Percentiles rank a stretch among this genome's conserved stretches.
Conservation (phyloP, 495 filamentous ascomycete species). For the Tuber microsphaerosporum region DNA sequence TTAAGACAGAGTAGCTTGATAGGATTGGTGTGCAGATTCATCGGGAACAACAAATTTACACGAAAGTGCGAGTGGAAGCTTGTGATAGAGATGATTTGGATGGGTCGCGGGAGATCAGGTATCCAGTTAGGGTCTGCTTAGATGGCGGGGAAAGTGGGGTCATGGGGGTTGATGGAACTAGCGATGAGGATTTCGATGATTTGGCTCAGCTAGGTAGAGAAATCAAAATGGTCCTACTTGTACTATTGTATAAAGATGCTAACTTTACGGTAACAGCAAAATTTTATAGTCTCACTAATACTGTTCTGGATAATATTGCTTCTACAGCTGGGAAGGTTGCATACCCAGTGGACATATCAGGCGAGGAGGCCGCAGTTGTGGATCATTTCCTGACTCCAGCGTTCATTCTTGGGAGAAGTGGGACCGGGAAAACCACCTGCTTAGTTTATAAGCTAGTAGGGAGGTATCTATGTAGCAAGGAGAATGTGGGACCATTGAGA, state of each 20-base stretch:
- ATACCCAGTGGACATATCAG: slow-evolving; percentile 44
- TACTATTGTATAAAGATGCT: too few species aligned
- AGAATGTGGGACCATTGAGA: slow-evolving; percentile 16
- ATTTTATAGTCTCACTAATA: slow-evolving; percentile 21
- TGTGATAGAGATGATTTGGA: too few species aligned
- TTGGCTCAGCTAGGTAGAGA: slow-evolving; percentile 1
- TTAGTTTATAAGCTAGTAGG: slow-evolving; percentile 45
- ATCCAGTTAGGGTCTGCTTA: not conserved
- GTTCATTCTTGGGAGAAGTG: too few species aligned
- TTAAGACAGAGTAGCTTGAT: not conserved
- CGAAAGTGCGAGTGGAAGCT: too few species aligned
- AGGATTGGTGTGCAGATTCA: not conserved
- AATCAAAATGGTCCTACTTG: too few species aligned
- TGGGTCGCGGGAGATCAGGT: not conserved
- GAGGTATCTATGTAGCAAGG: slow-evolving; percentile 6
- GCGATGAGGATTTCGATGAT: not conserved
- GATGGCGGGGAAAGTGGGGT: not conserved
- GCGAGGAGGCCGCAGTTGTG: too few species aligned
- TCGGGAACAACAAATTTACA: too few species aligned
- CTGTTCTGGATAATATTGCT: slow-evolving; percentile 15
- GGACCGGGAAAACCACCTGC: slow-evolving; percentile 34
- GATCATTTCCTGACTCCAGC: too few species aligned
- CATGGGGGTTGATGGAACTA: not conserved
- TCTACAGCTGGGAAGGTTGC: slow-evolving; percentile 17
- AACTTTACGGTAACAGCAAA: slow-evolving; percentile 8